Base-by-base conservation (phyloP, 768 basidiomycete genomes). In the Tylopilus rubrobrunneus region DNA sequence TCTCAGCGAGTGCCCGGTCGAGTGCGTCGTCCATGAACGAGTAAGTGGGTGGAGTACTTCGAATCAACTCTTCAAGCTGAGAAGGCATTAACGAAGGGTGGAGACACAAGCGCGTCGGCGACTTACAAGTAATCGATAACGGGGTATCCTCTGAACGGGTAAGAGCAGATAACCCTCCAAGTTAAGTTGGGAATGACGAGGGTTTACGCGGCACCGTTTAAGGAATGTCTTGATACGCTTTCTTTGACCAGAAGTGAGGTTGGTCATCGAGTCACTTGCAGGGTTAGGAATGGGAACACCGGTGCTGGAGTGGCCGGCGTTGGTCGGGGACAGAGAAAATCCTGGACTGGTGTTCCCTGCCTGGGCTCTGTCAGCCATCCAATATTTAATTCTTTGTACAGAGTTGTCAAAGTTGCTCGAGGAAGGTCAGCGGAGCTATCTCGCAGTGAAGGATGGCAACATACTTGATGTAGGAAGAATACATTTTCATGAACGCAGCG, bases 401-500 rank as follows among this genome's bases (percentile, higher is more conserved):
- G 93, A 89, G 67, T 86, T 92, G 68, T 98, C 95, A 69, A 98
- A 98, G 70, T 96, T 95, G 72, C 92, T 94, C 62, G 34, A 57
- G 28, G 44, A 31, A 28, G 49, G 52, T 60, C 39, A 68, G 60
- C 52, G 51, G 34, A 49, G 37, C 12, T 15, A 43, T 33, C 40
- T 46, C 47, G 46, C 34, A 46, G 37, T 53, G 9, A 55, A 9
- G 39, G 57, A 45, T 48, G 52, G 9, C 3, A 37, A 72, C 87
- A 67, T 68, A 93, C 92, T 98, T 98, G 78, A 96, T 96, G 68
- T 98, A 99, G 42, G 88, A 89, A 31, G 93, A 94, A 69, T 99
- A 99, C 89, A 98, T 98, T 74, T 79, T 91, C 91, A 99, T 92
- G 76, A 98, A 98, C 5, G 96, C 93, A 29, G 93, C 91, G 70